Base-by-base conservation (phyloP, 148 eudicot genomes). In the Drosera capensis region DNA sequence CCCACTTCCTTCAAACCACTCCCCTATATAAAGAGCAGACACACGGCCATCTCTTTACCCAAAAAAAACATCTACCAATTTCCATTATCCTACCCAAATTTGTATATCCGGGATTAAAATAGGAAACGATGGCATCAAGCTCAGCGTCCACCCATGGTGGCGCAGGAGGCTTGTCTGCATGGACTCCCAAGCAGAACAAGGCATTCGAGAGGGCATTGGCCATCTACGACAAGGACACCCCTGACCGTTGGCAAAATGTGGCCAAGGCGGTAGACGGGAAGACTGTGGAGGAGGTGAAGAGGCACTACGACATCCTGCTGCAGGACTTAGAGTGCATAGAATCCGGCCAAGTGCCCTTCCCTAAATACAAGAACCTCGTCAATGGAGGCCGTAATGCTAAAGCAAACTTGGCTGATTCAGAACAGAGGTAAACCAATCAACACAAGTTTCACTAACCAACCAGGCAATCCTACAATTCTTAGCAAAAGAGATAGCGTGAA, bases 121-220 rank as follows among this genome's bases (percentile, higher is more conserved):
- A n/a, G n/a, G n/a, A n/a, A n/a, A n/a, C n/a, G n/a, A 40, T 40
- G 43, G 43, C 43, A 40, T 40, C 43, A n/a, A 37, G 14, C 40
- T 37, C 40, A 4, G n/a, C 14, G 16, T 37, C 31, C 31, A 3
- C 31, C 9, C 31, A 28, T 28, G n/a, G n/a, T n/a, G n/a, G n/a
- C n/a, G n/a, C n/a, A n/a, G n/a, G n/a, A n/a, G 31, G 31, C 6
- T 28, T 9, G 31, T 9, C n/a, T 0, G 11, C 38, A 9, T 34
- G 43, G 43, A 40, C 43, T 15, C 20, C 21, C 43, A 40, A 40
- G 21, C 43, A 40, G 18, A 40, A 40, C 43, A 40, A 40, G 43
- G 20, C 21, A 19, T 40, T 40, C 21, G 43, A 40, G 13, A 40
- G 18, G 19, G 43, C 43, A n/a, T 14, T 40, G 43, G 43, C 43